Evolutionary conservation across 352 stramenopile species (phyloP).

Genomic region (Elongisporangium undulatum): DNA sequence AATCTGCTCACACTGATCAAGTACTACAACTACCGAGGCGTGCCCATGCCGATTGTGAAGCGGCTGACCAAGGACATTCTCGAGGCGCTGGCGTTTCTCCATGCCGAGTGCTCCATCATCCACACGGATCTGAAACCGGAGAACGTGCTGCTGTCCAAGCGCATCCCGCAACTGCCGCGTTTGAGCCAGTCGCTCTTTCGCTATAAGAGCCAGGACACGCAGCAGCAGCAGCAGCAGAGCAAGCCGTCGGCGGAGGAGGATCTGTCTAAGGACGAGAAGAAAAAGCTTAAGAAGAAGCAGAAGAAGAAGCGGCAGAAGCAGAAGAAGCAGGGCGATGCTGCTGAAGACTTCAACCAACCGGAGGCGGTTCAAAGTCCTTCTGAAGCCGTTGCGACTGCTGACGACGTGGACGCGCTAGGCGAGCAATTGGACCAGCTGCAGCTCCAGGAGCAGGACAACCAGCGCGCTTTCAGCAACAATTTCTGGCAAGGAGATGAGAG

Average conservation of each 20-base stretch:
- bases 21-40: conserved; percentile 97
- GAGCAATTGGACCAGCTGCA: conserved; percentile 2
- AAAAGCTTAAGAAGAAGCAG: conserved; percentile 92
- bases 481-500: conserved; percentile 7
- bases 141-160: conserved; percentile 94
- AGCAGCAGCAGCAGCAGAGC: conserved; percentile 33
- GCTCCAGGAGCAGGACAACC: background rate
- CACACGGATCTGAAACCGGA: conserved; percentile 99
- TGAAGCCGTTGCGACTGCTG: background rate
- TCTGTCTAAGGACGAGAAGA: conserved; percentile 88
- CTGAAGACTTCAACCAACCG: conserved; percentile 1
- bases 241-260: conserved; percentile 7
- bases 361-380: background rate
- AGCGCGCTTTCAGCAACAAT: conserved; percentile 13
- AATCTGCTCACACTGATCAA: conserved; percentile 99
- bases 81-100: conserved; percentile 96
- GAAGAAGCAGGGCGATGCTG: conserved; percentile 38
- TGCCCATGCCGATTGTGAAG: conserved; percentile 95
- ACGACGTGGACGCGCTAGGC: conserved; percentile 2
- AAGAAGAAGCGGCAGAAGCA: conserved; percentile 94
- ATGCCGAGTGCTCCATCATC: conserved; percentile 98
- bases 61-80: conserved; percentile 94
- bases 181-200: conserved; percentile 50
- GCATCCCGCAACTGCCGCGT: conserved; percentile 62
- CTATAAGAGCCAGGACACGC: conserved; percentile 24